Evolutionary conservation across 192 early-diverging fungal genomes (phyloP).

Genomic region (Chytriomyces hyalinus): DNA sequence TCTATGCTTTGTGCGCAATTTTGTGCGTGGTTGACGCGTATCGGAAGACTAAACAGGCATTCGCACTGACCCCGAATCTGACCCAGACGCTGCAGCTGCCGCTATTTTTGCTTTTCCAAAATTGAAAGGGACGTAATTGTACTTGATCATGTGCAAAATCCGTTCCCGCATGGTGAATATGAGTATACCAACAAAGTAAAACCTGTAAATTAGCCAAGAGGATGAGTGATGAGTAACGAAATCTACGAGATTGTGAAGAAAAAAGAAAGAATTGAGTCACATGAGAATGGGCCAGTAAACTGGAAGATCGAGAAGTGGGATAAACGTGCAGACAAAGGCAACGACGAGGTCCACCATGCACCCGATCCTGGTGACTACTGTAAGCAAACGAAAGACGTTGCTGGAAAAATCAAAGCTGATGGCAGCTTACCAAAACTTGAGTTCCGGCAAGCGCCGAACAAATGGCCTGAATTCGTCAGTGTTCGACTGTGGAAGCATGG

Average conservation of each 20-base stretch:
- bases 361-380: constrained; percentile 65
- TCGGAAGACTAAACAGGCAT: too few species aligned
- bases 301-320: constrained; percentile 90
- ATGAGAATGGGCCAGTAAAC: constrained; percentile 99
- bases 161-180: constrained; percentile 95
- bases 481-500: constrained; percentile 76
- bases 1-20: too few species aligned
- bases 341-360: constrained; percentile 81
- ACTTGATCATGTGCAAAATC: constrained; percentile 97
- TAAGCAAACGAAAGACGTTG: background rate
- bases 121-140: constrained; percentile 67
- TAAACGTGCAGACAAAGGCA: constrained; percentile 84
- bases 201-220: constrained; percentile 32
- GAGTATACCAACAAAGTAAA: constrained; percentile 96
- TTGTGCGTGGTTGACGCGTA: too few species aligned
- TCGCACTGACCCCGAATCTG: too few species aligned
- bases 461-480: constrained; percentile 98
- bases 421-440: constrained; percentile 91
- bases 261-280: constrained; percentile 35
- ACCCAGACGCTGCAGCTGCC: background rate
- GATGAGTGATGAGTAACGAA: background rate
- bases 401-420: background rate
- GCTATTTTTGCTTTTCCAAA: constrained; percentile 43
- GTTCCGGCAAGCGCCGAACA: constrained; percentile 94
- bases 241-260: background rate